A percentile compares a stretch with the other conserved stretches of the same genome.
Conservation (phyloP, 2,329 filamentous ascomycete genomes). For the Helminthosporium solani region DNA sequence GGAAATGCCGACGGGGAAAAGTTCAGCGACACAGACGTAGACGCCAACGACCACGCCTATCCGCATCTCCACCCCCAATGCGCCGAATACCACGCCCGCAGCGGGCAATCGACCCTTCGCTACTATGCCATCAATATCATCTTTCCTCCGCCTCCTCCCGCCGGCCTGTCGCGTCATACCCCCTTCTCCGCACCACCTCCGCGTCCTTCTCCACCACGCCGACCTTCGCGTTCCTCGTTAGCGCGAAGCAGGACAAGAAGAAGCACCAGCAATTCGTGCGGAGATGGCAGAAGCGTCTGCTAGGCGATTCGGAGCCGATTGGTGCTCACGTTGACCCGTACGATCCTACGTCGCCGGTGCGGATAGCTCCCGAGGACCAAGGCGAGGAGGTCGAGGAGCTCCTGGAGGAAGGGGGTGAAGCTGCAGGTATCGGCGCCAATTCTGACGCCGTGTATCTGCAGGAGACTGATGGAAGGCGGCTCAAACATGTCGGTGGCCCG, state of each 20-base stretch:
- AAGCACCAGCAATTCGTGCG: conserved; percentile 39
- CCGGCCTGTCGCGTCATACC: conserved; percentile 5
- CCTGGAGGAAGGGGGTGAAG: conserved; percentile 6
- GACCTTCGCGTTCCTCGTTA: conserved; percentile 22
- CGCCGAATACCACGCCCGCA: conserved; percentile 40
- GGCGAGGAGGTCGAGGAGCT: conserved; percentile 37
- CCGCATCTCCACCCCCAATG: conserved; percentile 32
- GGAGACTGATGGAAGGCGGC: conserved; percentile 53
- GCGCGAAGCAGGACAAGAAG: conserved; percentile 36
- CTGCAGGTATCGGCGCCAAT: not conserved
- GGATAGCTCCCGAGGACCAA: conserved; percentile 38
- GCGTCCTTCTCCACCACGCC: conserved; percentile 36
- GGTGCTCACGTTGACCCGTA: conserved; percentile 42
- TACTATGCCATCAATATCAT: conserved; percentile 16
- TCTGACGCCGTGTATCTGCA: conserved; percentile 42
- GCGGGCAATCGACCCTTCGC: conserved; percentile 35
- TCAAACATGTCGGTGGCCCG: conserved; percentile 57
- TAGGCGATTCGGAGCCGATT: conserved; percentile 40
- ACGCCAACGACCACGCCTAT: conserved; percentile 9
- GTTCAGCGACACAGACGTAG: conserved; percentile 10
- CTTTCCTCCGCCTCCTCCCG: conserved; percentile 19
- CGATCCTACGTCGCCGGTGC: conserved; percentile 37
- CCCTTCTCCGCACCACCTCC: conserved; percentile 19
- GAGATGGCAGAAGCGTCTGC: conserved; percentile 39
- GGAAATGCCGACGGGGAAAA: conserved; percentile 15